These are phyloP conservation scores for Neurospora africana DNA, from an alignment of 495 filamentous ascomycete species.

Conservation along the genomic window DNA sequence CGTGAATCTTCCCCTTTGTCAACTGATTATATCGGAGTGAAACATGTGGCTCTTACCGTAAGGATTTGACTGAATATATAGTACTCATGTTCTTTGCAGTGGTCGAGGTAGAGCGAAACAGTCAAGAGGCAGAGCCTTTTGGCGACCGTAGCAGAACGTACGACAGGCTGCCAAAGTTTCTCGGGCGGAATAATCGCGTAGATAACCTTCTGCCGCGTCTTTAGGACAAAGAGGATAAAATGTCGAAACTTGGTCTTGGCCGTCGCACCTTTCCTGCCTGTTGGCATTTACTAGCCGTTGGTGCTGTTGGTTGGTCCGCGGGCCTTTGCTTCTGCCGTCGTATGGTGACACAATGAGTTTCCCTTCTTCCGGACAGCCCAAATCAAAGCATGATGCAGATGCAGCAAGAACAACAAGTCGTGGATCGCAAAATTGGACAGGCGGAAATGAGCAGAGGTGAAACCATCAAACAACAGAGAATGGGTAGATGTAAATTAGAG, in stretches of 20 bases:
- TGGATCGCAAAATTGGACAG: too few species aligned
- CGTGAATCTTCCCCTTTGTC: not conserved
- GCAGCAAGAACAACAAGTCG: not conserved
- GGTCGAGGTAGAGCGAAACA: not conserved
- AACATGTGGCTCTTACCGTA: not conserved
- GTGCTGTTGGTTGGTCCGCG: not conserved
- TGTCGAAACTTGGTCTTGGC: not conserved
- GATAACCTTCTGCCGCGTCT: not conserved
- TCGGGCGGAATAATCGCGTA: not conserved
- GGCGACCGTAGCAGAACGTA: not conserved
- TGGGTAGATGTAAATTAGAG: too few species aligned
- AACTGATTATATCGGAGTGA: not conserved
- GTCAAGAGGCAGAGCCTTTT: not conserved
- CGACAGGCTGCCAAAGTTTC: not conserved
- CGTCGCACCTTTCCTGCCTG: not conserved
- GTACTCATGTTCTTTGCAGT: not conserved
- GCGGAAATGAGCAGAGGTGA: not conserved
- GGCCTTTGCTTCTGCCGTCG: not conserved
- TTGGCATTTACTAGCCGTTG: not conserved
- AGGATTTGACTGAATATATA: not conserved
- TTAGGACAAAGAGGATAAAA: not conserved
- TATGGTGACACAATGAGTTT: not conserved
- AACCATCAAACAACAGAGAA: not conserved
- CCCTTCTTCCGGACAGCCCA: too few species aligned
- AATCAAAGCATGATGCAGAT: too few species aligned